A percentile compares a stretch with the other conserved stretches of the same genome.
These are phyloP conservation scores for Lepraria neglecta DNA, from an alignment of 495 filamentous ascomycete genomes.

Conservation along the genomic window DNA sequence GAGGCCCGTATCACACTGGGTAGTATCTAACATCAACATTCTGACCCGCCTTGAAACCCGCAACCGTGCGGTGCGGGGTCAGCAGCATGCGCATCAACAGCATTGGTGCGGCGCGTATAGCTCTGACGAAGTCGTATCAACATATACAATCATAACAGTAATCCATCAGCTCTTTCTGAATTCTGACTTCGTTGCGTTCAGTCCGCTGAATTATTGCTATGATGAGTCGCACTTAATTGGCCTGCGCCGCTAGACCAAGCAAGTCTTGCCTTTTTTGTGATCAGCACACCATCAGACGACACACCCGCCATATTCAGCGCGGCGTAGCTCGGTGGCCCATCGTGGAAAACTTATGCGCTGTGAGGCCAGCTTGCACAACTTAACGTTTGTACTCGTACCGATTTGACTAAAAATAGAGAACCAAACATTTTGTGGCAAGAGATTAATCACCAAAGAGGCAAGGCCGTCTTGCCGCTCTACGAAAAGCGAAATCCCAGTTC, in stretches of 20 bases:
- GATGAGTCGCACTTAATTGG: constrained; percentile 1
- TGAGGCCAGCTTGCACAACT: constrained; percentile 12
- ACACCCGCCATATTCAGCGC: constrained; percentile 22
- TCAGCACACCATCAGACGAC: constrained; percentile 21
- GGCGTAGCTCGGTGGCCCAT: constrained; percentile 13
- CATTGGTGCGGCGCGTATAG: constrained; percentile 28
- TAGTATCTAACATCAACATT: constrained; percentile 15
- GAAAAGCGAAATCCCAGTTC: neutral
- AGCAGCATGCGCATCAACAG: constrained; percentile 23
- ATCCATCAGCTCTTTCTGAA: neutral
- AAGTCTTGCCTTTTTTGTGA: constrained; percentile 3
- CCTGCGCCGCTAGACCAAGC: constrained; percentile 4
- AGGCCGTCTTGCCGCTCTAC: constrained; percentile 17
- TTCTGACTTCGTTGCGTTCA: constrained; percentile 2
- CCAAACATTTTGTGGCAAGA: constrained; percentile 21
- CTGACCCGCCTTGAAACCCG: constrained; percentile 13
- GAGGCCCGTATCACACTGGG: constrained; percentile 13
- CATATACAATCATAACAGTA: neutral
- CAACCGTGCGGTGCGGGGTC: constrained; percentile 28
- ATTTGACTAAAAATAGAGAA: constrained; percentile 20
- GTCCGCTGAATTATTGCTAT: neutral
- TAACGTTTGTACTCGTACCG: neutral
- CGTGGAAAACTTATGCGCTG: constrained; percentile 4
- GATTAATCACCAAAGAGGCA: constrained; percentile 16
- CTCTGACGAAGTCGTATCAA: constrained; percentile 5